Percentiles rank a stretch among this genome's conserved stretches.
Conservation (phyloP, 2,329 filamentous ascomycete genomes). For the Plectosphaerella sp. region DNA sequence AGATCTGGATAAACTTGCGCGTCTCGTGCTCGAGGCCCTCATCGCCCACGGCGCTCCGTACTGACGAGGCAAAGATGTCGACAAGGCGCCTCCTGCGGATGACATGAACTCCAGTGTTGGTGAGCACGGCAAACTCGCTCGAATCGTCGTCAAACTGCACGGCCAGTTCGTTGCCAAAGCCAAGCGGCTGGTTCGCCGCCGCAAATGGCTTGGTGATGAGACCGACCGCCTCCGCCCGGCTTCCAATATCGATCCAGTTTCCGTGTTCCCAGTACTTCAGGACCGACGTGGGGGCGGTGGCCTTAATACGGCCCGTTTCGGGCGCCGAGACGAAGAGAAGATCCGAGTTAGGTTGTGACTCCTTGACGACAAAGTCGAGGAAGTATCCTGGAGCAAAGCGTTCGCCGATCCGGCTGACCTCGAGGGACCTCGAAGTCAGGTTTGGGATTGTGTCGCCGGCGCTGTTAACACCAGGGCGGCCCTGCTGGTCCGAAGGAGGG, state of each 20-base stretch:
- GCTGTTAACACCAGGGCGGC: conserved; percentile 17
- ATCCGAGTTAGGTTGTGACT: conserved; percentile 56
- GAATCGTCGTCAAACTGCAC: conserved; percentile 87
- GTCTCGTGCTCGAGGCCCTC: conserved; percentile 80
- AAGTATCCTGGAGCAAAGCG: conserved; percentile 87
- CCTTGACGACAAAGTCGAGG: conserved; percentile 71
- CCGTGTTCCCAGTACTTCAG: conserved; percentile 72
- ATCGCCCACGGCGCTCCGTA: conserved; percentile 67
- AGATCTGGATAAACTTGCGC: conserved; percentile 77
- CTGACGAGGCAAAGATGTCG: conserved; percentile 82
- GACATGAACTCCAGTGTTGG: conserved; percentile 84
- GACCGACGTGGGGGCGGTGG: conserved; percentile 45
- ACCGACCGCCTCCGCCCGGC: conserved; percentile 74
- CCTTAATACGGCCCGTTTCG: conserved; percentile 80
- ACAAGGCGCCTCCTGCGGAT: conserved; percentile 80
- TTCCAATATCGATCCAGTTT: conserved; percentile 71
- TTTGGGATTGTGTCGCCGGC: conserved; percentile 36
- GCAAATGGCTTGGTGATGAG: conserved; percentile 69
- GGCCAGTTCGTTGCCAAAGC: conserved; percentile 92
- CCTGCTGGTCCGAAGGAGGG: conserved; percentile 56
- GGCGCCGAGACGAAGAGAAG: conserved; percentile 79
- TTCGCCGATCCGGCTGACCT: conserved; percentile 45
- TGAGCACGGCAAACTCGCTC: conserved; percentile 84
- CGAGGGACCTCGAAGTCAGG: conserved; percentile 43
- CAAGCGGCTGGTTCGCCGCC: conserved; percentile 62